These are phyloP conservation scores for Atractiella rhizophila DNA, from an alignment of 768 basidiomycete species.

Conservation along the genomic window DNA sequence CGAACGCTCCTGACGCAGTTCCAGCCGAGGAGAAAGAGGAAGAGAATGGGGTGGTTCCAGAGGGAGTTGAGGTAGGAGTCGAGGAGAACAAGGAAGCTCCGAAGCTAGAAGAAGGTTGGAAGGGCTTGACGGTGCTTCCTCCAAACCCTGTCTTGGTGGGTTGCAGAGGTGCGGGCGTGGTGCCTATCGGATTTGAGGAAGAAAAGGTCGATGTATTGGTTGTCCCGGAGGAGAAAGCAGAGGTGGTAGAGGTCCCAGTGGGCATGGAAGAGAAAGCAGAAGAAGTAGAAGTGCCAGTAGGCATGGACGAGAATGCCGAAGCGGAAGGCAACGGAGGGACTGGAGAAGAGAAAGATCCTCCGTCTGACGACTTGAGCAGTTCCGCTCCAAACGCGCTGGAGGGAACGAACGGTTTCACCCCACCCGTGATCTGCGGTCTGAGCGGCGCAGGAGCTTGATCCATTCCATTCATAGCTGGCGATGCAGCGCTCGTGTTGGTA, in stretches of 20 bases:
- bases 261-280: neutral
- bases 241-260: neutral
- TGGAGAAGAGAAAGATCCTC: too few species aligned
- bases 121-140: constrained; percentile 12
- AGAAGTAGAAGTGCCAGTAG: constrained; percentile 3
- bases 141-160: constrained; percentile 7
- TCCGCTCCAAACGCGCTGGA: neutral
- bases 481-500: neutral
- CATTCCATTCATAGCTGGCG: neutral
- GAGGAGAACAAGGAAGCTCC: constrained; percentile 12
- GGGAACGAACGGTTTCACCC: neutral
- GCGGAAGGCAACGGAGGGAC: too few species aligned
- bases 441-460: neutral
- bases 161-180: neutral
- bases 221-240: neutral
- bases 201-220: neutral
- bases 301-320: too few species aligned
- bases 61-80: too few species aligned
- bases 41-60: too few species aligned
- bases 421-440: neutral
- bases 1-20: too few species aligned
- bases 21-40: too few species aligned
- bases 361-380: constrained; percentile 1
- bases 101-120: constrained; percentile 16
- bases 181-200: neutral